Evolutionary conservation across 441 rosid genomes (phyloP).

Genomic region (Erodium trifolium): DNA sequence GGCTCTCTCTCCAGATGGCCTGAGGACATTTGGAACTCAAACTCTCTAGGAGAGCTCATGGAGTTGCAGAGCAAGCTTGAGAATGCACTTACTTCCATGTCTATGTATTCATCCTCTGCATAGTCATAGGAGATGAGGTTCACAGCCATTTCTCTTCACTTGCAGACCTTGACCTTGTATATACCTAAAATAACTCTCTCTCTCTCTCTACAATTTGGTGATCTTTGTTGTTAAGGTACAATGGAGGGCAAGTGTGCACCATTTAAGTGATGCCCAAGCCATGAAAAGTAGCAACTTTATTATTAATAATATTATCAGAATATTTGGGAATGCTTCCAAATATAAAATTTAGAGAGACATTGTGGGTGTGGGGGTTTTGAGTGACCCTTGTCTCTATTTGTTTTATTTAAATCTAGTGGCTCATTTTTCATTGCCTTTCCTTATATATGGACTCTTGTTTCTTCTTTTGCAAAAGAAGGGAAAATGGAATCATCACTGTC

Average conservation of each 20-base stretch:
- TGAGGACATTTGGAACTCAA: constrained; percentile 63
- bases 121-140: constrained; percentile 30
- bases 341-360: constrained; percentile 24
- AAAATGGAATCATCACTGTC: constrained; percentile 5
- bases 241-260: constrained; percentile 18
- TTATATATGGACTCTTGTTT: constrained; percentile 8
- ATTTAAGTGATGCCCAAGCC: constrained; percentile 24
- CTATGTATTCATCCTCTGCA: constrained; percentile 53
- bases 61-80: constrained; percentile 32
- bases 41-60: constrained; percentile 38
- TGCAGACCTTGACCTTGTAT: no score
- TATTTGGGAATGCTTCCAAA: constrained; percentile 27
- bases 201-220: no score
- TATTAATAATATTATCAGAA: constrained; percentile 7
- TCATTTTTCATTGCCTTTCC: constrained; percentile 21
- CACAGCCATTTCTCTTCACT: constrained; percentile 30
- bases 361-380: constrained; percentile 16
- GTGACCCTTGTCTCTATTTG: constrained; percentile 17
- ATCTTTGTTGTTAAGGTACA: constrained; percentile 14
- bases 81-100: constrained; percentile 51
- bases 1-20: constrained; percentile 32
- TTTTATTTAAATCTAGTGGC: constrained; percentile 16
- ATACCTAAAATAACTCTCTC: no score
- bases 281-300: constrained; percentile 14
- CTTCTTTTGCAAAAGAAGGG: constrained; percentile 9